Base-by-base conservation (phyloP, 306 rosid genomes). In the Lithocarpus polystachyus region DNA sequence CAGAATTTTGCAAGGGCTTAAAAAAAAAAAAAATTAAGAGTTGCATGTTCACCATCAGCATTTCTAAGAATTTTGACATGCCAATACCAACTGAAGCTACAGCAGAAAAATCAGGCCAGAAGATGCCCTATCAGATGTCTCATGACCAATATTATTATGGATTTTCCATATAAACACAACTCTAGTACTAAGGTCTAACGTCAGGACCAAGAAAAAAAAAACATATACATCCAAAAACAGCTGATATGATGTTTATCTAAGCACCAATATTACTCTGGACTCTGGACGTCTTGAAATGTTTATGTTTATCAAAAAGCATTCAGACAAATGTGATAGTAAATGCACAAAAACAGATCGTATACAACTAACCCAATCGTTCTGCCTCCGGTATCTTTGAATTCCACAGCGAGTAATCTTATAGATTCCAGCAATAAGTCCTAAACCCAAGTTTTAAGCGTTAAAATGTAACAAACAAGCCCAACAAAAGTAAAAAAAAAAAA, bases 351-450 rank as follows among this genome's bases (percentile, higher is more conserved):
- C 24, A 60, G 9, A 23, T 4, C 13, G 11, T 29, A 56, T 56
- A 29, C 19, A 74, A 86, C 91, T 83, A 83, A 95, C 99, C 99
- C 92, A 91, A 89, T 95, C 99, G 71, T 88, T 83, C 86, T 76
- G 85, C 10, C 80, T 40, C 75, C 97, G 78, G 81, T 88, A 87
- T 82, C 76, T 87, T 82, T 83, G 89, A 75, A 91, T 85, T 56
- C 94, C 96, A 19, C 98, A 95, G 35, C 87, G 87, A 18, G 96
- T 79, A 74, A 80, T 24, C 51, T 80, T 67, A 86, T 75, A 90
- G 68, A 88, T 70, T 75, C 90, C 99, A 48, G 89, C 92, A 78
- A 93, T 87, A 75, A 95, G 75, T 72, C 96, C 99, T 95, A 71
- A 68, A 43, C 28, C 56, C 68, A 67, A 84, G 79, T 64, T 24